Base-by-base conservation (phyloP, 257 asterid species). In the Misopates orontium region DNA sequence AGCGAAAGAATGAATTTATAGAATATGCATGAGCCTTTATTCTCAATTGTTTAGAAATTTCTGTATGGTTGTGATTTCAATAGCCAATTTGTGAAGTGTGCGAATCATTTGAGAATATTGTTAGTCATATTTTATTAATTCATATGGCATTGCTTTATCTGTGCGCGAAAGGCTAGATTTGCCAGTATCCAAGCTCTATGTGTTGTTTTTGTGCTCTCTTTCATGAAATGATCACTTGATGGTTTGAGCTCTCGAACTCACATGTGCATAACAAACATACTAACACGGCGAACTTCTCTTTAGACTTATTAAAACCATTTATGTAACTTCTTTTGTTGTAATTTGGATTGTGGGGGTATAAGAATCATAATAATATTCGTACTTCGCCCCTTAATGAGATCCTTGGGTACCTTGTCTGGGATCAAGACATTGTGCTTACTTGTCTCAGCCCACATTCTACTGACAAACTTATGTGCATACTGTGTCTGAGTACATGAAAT, bases 11-110 rank as follows among this genome's bases (percentile, higher is more conserved):
- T 7, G 18, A 64, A 28, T 48, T 19, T 21, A 23, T 45, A 21
- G 40, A 49, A 31, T 22, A 57, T 58, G 59, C 51, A 52, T 47
- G 58, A 36, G 48, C 39, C 62, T 13, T 57, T 58, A 21, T 62
- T 52, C 42, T 16, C 22, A 13, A 57, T 69, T 64, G 40, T 60
- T 52, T 36, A 41, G 41, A 48, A 49, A 36, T 19, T 49, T 39
- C 18, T 66, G 9, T 18, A 22, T 41, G 19, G 42, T 58, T 64
- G 4, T 25, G 32, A 11, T 31, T 19, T 52, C 53, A 39, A 31
- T 51, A 8, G 64, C 39, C 57, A 40, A 28, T 53, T 3, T 15
- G 12, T 54, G 20, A 25, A 55, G 18, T n/a, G 51, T 45, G 60
- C 25, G 19, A 36, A 20, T 51, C 39, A 28, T 1, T 28, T 16